Evolutionary conservation across 2,329 filamentous ascomycete genomes (phyloP).

Genomic region (Dactylella cylindrospora): DNA sequence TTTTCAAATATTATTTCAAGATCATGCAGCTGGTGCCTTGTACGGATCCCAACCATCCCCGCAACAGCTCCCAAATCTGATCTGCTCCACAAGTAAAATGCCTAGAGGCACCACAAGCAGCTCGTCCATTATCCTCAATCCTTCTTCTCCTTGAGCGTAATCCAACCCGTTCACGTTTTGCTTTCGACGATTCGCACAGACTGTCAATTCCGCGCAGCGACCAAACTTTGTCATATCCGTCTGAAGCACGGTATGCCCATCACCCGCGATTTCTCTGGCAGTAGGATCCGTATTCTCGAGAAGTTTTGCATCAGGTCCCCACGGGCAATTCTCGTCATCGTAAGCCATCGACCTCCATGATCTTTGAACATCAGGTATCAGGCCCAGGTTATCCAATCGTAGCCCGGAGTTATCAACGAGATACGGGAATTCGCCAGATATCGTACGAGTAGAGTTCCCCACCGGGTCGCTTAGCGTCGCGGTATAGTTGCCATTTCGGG

Average conservation of each 20-base stretch:
- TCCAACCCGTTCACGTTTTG: constrained; percentile 11
- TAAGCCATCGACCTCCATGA: constrained; percentile 16
- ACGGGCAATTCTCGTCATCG: constrained; percentile 1
- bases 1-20: no score
- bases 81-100: constrained; percentile 31
- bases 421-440: constrained; percentile 31
- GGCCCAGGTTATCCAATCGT: constrained; percentile 15
- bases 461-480: constrained; percentile 8
- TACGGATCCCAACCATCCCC: constrained; percentile 26
- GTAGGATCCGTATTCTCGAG: constrained; percentile 23
- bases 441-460: background rate
- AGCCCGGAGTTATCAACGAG: constrained; percentile 17
- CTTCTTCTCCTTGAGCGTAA: constrained; percentile 26
- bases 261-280: constrained; percentile 12
- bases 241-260: constrained; percentile 25
- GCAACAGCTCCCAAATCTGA: constrained; percentile 36
- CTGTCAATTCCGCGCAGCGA: constrained; percentile 25
- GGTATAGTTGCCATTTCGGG: constrained; percentile 25
- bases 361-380: constrained; percentile 27
- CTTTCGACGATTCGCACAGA: constrained; percentile 33
- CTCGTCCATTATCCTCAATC: constrained; percentile 12
- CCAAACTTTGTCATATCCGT: constrained; percentile 33
- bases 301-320: constrained; percentile 28
- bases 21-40: background rate
- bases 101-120: constrained; percentile 33